Evolutionary conservation across 2,329 filamentous ascomycete genomes (phyloP).

Genomic region (Ceratocystis papillata): DNA sequence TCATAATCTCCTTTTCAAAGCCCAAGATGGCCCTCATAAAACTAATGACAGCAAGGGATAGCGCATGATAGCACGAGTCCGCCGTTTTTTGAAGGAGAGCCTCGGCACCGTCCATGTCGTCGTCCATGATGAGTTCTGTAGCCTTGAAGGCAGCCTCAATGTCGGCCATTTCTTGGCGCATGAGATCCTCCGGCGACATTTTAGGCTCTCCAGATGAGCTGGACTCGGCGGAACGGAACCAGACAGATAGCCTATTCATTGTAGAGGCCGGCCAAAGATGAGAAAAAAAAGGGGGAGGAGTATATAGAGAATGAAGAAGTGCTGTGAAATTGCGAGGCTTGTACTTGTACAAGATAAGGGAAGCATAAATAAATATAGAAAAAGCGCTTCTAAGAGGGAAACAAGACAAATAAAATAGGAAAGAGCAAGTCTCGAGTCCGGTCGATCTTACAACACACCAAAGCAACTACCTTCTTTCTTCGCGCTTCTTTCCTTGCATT

Average conservation of each 20-base stretch:
- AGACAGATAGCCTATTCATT: conserved; percentile 42
- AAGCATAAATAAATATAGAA: not conserved
- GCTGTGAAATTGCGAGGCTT: not conserved
- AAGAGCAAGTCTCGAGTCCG: not conserved
- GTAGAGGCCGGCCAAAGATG: conserved; percentile 21
- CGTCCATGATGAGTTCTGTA: conserved; percentile 67
- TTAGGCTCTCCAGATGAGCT: not conserved
- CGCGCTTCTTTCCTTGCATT: not conserved
- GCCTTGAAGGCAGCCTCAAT: conserved; percentile 53
- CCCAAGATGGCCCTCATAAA: conserved; percentile 82
- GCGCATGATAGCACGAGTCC: conserved; percentile 71
- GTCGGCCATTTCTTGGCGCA: conserved; percentile 41
- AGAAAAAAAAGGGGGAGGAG: not conserved
- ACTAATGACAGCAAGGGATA: conserved; percentile 68
- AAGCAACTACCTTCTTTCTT: not conserved
- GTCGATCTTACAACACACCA: not conserved
- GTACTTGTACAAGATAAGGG: not conserved
- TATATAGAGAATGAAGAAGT: not conserved
- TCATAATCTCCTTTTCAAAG: conserved; percentile 86
- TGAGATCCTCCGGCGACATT: conserved; percentile 27
- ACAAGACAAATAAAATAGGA: not conserved
- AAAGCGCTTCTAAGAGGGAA: not conserved
- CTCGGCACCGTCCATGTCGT: conserved; percentile 80
- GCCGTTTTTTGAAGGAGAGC: conserved; percentile 56
- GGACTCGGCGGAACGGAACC: conserved; percentile 39